Conservation (phyloP, 2,329 filamentous ascomycete genomes). For the Aspergillus sp. region DNA sequence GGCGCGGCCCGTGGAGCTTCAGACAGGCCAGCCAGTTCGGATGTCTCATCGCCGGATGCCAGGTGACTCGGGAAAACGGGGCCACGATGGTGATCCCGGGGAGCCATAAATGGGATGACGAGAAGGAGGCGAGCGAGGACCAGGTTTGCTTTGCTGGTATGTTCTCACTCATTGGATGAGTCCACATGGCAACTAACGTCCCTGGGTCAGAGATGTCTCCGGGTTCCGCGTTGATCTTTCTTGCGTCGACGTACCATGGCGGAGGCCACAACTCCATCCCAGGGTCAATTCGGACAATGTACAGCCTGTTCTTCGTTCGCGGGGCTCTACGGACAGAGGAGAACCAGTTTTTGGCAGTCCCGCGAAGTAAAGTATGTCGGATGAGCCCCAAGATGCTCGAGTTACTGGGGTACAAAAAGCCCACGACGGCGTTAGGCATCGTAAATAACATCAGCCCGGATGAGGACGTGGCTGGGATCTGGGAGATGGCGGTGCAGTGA, state of each 20-base stretch:
- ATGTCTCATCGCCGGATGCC: constrained; percentile 28
- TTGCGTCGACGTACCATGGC: constrained; percentile 34
- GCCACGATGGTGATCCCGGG: constrained; percentile 36
- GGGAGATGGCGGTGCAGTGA: background rate
- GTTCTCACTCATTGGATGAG: no score
- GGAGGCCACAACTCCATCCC: constrained; percentile 31
- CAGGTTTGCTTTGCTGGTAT: constrained; percentile 36
- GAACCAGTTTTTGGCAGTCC: constrained; percentile 35
- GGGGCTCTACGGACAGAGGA: constrained; percentile 33
- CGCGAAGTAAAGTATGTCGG: constrained; percentile 26
- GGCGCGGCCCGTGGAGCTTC: constrained; percentile 8
- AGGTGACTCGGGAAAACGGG: constrained; percentile 30
- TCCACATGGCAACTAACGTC: background rate
- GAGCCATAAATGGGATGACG: constrained; percentile 32
- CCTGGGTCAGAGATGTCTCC: constrained; percentile 33
- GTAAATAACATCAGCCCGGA: constrained; percentile 29
- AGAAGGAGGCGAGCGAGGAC: constrained; percentile 23
- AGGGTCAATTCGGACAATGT: constrained; percentile 24
- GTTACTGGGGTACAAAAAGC: constrained; percentile 36
- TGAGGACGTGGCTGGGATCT: constrained; percentile 16
- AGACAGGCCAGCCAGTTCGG: constrained; percentile 24
- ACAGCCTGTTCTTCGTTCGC: constrained; percentile 32
- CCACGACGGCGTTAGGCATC: constrained; percentile 29
- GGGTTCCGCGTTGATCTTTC: constrained; percentile 38
- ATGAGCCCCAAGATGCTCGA: constrained; percentile 35